Conservation (phyloP, 2,329 filamentous ascomycete species). For the Periconia sp. region DNA sequence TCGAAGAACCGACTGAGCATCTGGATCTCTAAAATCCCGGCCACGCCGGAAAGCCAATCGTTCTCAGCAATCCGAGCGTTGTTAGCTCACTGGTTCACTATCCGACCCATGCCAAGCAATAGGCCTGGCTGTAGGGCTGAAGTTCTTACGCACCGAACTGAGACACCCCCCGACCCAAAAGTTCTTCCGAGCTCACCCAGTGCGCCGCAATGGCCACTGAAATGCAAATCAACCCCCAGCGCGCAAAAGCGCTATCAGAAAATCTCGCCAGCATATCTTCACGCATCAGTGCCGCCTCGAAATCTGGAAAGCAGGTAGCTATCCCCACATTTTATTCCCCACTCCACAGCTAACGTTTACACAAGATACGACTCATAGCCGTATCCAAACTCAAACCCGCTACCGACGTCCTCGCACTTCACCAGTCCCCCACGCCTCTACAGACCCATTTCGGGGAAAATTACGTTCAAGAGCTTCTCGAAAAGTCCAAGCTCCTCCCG, state of each 20-base stretch:
- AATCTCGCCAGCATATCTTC: slow-evolving; percentile 51
- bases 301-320: slow-evolving; percentile 35
- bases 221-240: slow-evolving; percentile 50
- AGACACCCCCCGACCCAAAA: too few species aligned
- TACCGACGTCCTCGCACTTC: slow-evolving; percentile 85
- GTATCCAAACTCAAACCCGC: slow-evolving; percentile 96
- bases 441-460: slow-evolving; percentile 94
- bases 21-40: too few species aligned
- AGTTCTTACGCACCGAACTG: too few species aligned
- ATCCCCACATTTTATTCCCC: neutral
- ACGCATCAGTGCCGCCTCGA: slow-evolving; percentile 49
- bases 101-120: too few species aligned
- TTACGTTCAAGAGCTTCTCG: slow-evolving; percentile 79
- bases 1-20: too few species aligned
- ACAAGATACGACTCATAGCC: slow-evolving; percentile 81
- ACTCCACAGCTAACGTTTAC: slow-evolving; percentile 10
- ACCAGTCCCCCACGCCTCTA: slow-evolving; percentile 55
- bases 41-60: too few species aligned
- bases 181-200: too few species aligned
- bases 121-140: too few species aligned
- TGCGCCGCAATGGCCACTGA: too few species aligned
- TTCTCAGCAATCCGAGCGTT: too few species aligned
- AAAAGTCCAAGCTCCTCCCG: slow-evolving; percentile 84
- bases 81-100: too few species aligned
- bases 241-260: slow-evolving; percentile 53